Conservation (phyloP, 2,329 filamentous ascomycete species). For the Paracoccidioides brasiliensis region DNA sequence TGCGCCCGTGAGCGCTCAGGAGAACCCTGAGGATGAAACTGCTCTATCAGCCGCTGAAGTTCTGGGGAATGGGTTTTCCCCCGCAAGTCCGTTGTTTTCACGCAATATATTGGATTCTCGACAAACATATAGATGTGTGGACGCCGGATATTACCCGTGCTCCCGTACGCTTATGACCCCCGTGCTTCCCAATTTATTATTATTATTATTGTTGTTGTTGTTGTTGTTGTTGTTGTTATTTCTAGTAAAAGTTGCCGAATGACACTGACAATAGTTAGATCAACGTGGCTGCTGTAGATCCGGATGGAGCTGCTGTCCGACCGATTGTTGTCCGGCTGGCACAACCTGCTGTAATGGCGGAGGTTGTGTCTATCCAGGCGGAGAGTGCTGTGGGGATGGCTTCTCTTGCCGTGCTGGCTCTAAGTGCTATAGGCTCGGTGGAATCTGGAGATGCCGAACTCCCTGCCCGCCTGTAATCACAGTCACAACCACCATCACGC, state of each 20-base stretch:
- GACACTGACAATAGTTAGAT: background rate
- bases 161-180: background rate
- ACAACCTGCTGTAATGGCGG: background rate
- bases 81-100: background rate
- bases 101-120: background rate
- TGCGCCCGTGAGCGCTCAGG: background rate
- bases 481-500: background rate
- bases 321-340: background rate
- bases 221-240: background rate
- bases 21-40: background rate
- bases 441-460: background rate
- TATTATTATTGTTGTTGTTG: too few species aligned
- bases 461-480: background rate
- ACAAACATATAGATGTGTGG: background rate
- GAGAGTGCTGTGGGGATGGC: background rate
- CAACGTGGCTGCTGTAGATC: background rate
- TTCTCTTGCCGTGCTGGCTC: background rate
- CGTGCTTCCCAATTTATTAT: too few species aligned
- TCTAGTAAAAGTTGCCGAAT: background rate
- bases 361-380: background rate
- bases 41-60: background rate
- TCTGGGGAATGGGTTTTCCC: background rate
- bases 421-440: background rate
- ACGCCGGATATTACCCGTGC: background rate
- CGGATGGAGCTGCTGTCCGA: background rate